These are phyloP conservation scores for Elsinoe fawcettii DNA, from an alignment of 2,329 filamentous ascomycete genomes.

Conservation along the genomic window DNA sequence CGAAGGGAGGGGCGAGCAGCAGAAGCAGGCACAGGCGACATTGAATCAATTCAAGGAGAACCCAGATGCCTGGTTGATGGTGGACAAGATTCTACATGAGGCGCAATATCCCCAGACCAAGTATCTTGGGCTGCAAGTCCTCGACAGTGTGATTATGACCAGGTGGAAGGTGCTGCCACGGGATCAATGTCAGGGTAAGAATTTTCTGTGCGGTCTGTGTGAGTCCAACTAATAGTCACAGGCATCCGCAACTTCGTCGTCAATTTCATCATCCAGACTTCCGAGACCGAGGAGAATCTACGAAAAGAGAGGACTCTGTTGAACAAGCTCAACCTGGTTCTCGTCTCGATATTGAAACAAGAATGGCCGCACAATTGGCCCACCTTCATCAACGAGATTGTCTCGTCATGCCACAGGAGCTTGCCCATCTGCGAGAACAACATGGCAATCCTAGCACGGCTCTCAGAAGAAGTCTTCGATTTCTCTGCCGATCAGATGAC, in stretches of 20 bases:
- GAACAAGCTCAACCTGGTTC: slow-evolving; percentile 96
- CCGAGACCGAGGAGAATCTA: slow-evolving; percentile 79
- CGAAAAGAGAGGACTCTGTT: slow-evolving; percentile 78
- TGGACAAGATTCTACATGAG: slow-evolving; percentile 92
- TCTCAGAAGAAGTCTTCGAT: slow-evolving; percentile 98
- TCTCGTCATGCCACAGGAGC: slow-evolving; percentile 89
- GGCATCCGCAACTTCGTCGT: slow-evolving; percentile 99
- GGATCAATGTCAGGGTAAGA: slow-evolving; percentile 83
- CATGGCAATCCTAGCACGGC: slow-evolving; percentile 91
- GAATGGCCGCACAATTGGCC: slow-evolving; percentile 99
- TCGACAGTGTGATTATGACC: slow-evolving; percentile 97
- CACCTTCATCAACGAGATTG: slow-evolving; percentile 99
- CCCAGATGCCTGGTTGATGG: slow-evolving; percentile 92
- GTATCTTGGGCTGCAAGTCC: slow-evolving; percentile 90
- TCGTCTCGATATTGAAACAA: slow-evolving; percentile 96
- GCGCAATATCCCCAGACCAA: slow-evolving; percentile 93
- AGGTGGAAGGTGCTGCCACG: slow-evolving; percentile 96
- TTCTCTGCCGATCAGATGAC: slow-evolving; percentile 99
- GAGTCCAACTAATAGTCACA: slow-evolving; percentile 11
- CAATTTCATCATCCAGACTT: slow-evolving; percentile 94
- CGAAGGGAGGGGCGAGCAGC: slow-evolving; percentile 92
- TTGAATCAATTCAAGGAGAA: slow-evolving; percentile 99
- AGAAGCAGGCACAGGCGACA: slow-evolving; percentile 90
- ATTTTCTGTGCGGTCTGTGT: not conserved
- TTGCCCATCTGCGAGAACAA: slow-evolving; percentile 99